Evolutionary conservation across 1,284 basidiomycete genomes (phyloP).

Genomic region (Ganoderma leucocontextum): DNA sequence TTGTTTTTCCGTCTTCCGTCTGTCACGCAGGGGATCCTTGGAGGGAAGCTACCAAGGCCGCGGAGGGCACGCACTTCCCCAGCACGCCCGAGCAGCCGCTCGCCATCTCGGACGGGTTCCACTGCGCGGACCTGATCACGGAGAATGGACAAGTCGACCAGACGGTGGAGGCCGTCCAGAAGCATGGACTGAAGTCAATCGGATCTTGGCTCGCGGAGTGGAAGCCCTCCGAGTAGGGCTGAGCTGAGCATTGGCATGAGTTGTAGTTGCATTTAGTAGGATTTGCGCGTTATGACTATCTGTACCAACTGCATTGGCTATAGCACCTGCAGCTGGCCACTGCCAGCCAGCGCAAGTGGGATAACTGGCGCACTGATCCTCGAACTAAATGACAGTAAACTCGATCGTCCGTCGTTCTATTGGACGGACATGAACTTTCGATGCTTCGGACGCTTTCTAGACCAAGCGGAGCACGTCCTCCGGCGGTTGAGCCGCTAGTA

Average conservation of each 20-base stretch:
- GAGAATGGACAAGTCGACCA: constrained; percentile 53
- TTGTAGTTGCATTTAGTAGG: neutral
- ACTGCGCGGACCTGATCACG: constrained; percentile 66
- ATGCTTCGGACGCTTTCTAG: neutral
- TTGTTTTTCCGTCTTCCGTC: neutral
- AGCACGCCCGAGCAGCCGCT: constrained; percentile 66
- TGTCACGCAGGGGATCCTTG: constrained; percentile 66
- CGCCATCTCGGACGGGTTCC: constrained; percentile 66
- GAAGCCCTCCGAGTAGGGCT: constrained; percentile 29
- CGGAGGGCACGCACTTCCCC: constrained; percentile 53
- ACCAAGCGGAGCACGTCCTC: neutral
- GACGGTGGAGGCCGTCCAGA: constrained; percentile 63
- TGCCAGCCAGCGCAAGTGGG: neutral
- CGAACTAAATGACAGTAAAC: neutral
- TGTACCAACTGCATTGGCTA: neutral
- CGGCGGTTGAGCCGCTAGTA: neutral
- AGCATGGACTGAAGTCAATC: constrained; percentile 51
- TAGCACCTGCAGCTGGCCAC: too few relatives aligned
- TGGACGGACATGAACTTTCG: constrained; percentile 7
- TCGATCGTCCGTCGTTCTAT: neutral
- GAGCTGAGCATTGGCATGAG: neutral
- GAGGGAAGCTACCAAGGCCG: constrained; percentile 73
- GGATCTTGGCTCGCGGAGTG: constrained; percentile 60
- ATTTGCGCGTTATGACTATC: neutral
- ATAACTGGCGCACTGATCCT: neutral